Conservation (phyloP, 352 stramenopile species). For the Vaucheria bursata region DNA sequence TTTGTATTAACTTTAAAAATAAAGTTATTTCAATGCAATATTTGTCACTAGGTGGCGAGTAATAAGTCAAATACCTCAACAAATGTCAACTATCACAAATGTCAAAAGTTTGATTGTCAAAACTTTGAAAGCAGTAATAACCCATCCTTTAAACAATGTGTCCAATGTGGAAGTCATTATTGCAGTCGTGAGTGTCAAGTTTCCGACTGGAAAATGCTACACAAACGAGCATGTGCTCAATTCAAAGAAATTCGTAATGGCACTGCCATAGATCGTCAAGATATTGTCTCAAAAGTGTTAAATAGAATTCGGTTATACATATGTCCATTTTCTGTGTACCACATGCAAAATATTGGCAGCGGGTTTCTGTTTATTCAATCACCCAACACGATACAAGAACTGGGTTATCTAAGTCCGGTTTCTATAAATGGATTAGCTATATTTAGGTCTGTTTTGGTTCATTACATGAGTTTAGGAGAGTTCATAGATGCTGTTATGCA, state of each 20-base stretch:
- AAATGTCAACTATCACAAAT: no score
- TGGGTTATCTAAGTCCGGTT: constrained; percentile 38
- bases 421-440: constrained; percentile 27
- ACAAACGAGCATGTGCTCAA: constrained; percentile 41
- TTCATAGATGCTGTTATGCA: constrained; percentile 45
- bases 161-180: constrained; percentile 30
- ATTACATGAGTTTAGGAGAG: constrained; percentile 39
- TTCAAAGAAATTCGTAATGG: constrained; percentile 15
- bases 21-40: no score
- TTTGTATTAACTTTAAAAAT: no score
- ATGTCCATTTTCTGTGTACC: constrained; percentile 39
- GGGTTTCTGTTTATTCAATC: constrained; percentile 46
- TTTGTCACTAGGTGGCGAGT: no score
- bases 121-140: constrained; percentile 19
- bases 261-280: constrained; percentile 11
- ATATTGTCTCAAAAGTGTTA: constrained; percentile 25
- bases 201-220: constrained; percentile 27
- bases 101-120: constrained; percentile 17
- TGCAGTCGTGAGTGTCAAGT: constrained; percentile 37
- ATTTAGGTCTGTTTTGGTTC: constrained; percentile 37
- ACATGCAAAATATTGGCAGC: constrained; percentile 12
- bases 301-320: constrained; percentile 33
- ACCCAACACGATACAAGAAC: constrained; percentile 36
- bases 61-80: no score
- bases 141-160: constrained; percentile 21